Evolutionary conservation across 1,284 basidiomycete genomes (phyloP).

Genomic region (Marasmius tenuissimus): DNA sequence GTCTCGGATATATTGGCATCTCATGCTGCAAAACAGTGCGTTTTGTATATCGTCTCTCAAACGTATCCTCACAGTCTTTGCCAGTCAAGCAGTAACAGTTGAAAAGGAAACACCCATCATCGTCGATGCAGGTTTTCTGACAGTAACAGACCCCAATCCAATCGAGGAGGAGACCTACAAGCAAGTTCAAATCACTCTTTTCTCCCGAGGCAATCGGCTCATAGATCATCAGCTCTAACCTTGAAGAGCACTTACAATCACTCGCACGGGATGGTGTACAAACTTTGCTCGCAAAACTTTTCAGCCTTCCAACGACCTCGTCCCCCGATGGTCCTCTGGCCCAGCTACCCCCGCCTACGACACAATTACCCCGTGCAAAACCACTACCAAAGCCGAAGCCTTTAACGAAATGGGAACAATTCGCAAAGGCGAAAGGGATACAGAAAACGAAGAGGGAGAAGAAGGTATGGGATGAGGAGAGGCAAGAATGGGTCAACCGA

Average conservation of each 20-base stretch:
- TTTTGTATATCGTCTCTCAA: conserved; percentile 2
- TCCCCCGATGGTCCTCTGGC: conserved; percentile 86
- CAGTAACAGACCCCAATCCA: conserved; percentile 86
- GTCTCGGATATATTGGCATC: conserved; percentile 75
- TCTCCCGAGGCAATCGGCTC: not conserved
- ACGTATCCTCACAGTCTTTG: conserved; percentile 5
- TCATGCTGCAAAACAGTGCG: conserved; percentile 68
- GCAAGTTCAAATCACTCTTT: conserved; percentile 39
- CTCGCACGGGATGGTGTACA: conserved; percentile 89
- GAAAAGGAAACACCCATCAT: conserved; percentile 82
- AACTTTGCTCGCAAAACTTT: conserved; percentile 78
- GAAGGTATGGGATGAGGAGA: conserved; percentile 93
- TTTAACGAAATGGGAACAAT: conserved; percentile 95
- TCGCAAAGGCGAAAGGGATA: conserved; percentile 95
- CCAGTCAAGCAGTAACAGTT: conserved; percentile 66
- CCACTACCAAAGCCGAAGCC: conserved; percentile 92
- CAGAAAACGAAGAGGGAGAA: conserved; percentile 78
- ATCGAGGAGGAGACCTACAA: conserved; percentile 80
- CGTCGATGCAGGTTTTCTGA: conserved; percentile 82
- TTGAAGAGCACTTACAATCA: conserved; percentile 78
- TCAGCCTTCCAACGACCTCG: conserved; percentile 76
- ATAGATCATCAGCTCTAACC: conserved; percentile 53
- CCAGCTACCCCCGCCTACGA: conserved; percentile 76
- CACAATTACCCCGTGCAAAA: conserved; percentile 86
- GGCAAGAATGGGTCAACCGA: conserved; percentile 88